A percentile compares a stretch with the other conserved stretches of the same genome.
Evolutionary conservation across 164 flowering plant genomes (phyloP).

Genomic region (Cinnamomum micranthum): DNA sequence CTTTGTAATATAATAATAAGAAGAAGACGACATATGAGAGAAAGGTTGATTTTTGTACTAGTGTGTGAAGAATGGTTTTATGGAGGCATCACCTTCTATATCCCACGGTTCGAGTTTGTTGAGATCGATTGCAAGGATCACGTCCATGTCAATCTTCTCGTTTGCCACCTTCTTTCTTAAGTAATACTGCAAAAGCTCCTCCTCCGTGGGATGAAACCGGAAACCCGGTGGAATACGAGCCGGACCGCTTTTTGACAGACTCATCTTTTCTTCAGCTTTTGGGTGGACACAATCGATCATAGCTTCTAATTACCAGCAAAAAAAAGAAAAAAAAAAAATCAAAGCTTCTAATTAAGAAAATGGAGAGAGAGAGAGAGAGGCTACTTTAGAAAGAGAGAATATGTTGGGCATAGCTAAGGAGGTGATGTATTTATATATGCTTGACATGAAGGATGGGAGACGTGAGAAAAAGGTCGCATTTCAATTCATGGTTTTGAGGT

Average conservation of each 20-base stretch:
- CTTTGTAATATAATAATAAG: neutral
- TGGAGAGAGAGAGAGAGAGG: neutral
- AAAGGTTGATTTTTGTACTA: neutral
- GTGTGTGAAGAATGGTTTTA: neutral
- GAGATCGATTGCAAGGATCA: conserved; percentile 86
- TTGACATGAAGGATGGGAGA: neutral
- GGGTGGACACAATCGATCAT: neutral
- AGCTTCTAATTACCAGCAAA: no score
- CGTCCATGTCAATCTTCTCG: conserved; percentile 83
- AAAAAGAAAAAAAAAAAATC: no score
- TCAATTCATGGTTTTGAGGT: conserved; percentile 5
- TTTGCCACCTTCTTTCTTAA: conserved; percentile 74
- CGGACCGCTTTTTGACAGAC: conserved; percentile 33
- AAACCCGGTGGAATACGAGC: conserved; percentile 90
- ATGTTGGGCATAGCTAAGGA: neutral
- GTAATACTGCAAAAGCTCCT: conserved; percentile 86
- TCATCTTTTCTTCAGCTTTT: conserved; percentile 11
- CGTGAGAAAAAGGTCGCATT: conserved; percentile 2
- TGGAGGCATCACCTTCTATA: conserved; percentile 62
- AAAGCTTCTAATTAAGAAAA: no score
- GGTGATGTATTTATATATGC: neutral
- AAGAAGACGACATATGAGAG: neutral
- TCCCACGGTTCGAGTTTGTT: conserved; percentile 97
- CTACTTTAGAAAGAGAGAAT: neutral
- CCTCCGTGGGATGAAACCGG: conserved; percentile 90